These are phyloP conservation scores for Kwoniella mangroviensis DNA, from an alignment of 768 basidiomycete species.

Conservation along the genomic window DNA sequence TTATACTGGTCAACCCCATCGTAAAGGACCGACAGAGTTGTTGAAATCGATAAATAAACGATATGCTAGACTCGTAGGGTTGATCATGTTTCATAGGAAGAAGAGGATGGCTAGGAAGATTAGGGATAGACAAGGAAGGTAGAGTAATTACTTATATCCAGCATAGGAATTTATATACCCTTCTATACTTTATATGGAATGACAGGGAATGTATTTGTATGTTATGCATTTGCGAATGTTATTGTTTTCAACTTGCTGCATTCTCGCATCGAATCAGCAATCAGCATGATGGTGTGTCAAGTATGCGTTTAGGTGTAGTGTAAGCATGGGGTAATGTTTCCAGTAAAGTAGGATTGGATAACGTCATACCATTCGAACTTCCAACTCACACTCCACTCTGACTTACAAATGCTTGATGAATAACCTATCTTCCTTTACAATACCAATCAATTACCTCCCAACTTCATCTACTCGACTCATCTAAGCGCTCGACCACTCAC, in stretches of 20 bases:
- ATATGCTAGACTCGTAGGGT: slow-evolving; percentile 44
- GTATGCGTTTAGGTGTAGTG: too few relatives aligned
- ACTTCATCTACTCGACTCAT: not conserved
- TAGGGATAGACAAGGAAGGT: slow-evolving; percentile 9
- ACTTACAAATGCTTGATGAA: too few relatives aligned
- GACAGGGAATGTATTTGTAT: not conserved
- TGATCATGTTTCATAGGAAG: slow-evolving; percentile 53
- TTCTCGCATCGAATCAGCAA: too few relatives aligned
- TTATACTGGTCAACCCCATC: slow-evolving; percentile 25
- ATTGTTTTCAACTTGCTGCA: not conserved
- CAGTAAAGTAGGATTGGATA: not conserved
- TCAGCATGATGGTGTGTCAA: too few relatives aligned
- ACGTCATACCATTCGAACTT: not conserved
- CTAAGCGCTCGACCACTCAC: too few relatives aligned
- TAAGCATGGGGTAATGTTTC: not conserved
- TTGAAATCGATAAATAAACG: slow-evolving; percentile 46
- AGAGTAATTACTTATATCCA: not conserved
- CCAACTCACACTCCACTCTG: not conserved
- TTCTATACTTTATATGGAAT: not conserved
- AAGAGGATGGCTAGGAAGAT: slow-evolving; percentile 31
- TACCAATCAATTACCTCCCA: not conserved
- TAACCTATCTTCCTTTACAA: not conserved
- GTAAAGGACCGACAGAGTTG: slow-evolving; percentile 37
- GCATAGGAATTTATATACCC: not conserved
- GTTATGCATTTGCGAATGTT: not conserved